Conservation (phyloP, 768 basidiomycete species). For the Pleurotus cornucopiae region DNA sequence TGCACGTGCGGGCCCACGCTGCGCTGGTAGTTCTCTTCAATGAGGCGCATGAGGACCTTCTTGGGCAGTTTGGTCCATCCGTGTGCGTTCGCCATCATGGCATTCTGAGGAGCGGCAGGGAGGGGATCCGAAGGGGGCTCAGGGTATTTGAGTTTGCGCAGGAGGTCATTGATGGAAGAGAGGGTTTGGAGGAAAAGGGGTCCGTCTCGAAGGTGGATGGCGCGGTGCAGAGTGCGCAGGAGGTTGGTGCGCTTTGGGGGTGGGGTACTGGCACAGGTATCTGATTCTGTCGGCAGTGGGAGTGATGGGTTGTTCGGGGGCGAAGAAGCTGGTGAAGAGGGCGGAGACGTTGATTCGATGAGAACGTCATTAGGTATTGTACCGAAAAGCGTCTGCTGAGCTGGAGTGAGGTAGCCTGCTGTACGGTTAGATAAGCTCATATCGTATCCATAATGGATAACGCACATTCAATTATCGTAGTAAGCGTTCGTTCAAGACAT, state of each 20-base stretch:
- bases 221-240: slow-evolving; percentile 63
- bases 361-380: slow-evolving; percentile 50
- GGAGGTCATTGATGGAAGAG: slow-evolving; percentile 52
- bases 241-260: slow-evolving; percentile 24
- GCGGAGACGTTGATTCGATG: slow-evolving; percentile 33
- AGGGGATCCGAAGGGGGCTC: slow-evolving; percentile 48
- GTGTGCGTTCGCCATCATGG: slow-evolving; percentile 41
- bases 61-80: slow-evolving; percentile 57
- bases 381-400: slow-evolving; percentile 65
- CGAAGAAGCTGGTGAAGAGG: slow-evolving; percentile 31
- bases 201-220: slow-evolving; percentile 66
- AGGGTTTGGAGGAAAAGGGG: slow-evolving; percentile 67
- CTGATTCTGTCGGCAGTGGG: slow-evolving; percentile 18
- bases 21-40: slow-evolving; percentile 92
- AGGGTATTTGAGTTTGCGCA: slow-evolving; percentile 67
- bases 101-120: slow-evolving; percentile 44
- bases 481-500: slow-evolving; percentile 68
- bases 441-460: slow-evolving; percentile 9
- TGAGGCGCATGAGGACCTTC: slow-evolving; percentile 66
- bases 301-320: slow-evolving; percentile 28
- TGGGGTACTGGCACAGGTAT: slow-evolving; percentile 9
- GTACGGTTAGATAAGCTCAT: slow-evolving; percentile 10
- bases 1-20: slow-evolving; percentile 89
- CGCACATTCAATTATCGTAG: slow-evolving; percentile 70
- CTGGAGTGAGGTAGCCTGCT: slow-evolving; percentile 62